Percentiles rank a stretch among this genome's conserved stretches.
These are phyloP conservation scores for Sugiyamaella neomexicana DNA, from an alignment of 1,139 yeast species.

Conservation along the genomic window DNA sequence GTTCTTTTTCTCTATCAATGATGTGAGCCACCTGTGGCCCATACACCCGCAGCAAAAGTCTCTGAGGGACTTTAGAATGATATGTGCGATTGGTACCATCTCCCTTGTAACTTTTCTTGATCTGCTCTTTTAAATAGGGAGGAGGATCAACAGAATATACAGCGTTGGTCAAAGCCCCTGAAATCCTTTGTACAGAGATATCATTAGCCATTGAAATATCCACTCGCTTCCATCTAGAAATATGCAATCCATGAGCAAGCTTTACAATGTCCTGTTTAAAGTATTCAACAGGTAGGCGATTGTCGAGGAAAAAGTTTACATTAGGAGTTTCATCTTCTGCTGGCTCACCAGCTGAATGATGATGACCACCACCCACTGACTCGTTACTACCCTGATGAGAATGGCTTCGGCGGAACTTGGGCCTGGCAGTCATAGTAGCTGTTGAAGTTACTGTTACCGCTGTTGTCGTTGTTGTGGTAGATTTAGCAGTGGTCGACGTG, in stretches of 20 bases:
- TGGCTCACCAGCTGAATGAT: background rate
- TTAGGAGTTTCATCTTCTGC: conserved; percentile 30
- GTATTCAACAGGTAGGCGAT: conserved; percentile 75
- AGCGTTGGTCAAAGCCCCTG: conserved; percentile 92
- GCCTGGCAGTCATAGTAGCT: conserved; percentile 11
- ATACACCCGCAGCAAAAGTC: conserved; percentile 71
- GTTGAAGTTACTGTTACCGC: background rate
- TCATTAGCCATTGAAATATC: conserved; percentile 41
- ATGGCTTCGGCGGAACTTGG: conserved; percentile 14
- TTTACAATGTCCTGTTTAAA: conserved; percentile 79
- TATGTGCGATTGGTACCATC: conserved; percentile 27
- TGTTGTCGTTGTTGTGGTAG: too few species aligned
- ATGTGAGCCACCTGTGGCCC: conserved; percentile 89
- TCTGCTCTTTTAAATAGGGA: conserved; percentile 34
- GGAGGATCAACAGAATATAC: conserved; percentile 63
- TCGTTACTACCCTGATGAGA: conserved; percentile 15
- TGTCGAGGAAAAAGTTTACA: conserved; percentile 50
- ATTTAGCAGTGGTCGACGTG: conserved; percentile 1
- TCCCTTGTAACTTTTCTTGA: conserved; percentile 28
- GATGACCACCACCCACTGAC: background rate
- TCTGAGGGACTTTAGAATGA: conserved; percentile 44
- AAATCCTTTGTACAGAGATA: conserved; percentile 61
- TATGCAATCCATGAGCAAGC: conserved; percentile 59
- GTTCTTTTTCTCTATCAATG: conserved; percentile 82
- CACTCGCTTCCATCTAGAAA: conserved; percentile 72